Percentiles rank a stretch among this genome's conserved stretches.
Evolutionary conservation across 352 stramenopile genomes (phyloP).

Genomic region (Plasmopara viticola): DNA sequence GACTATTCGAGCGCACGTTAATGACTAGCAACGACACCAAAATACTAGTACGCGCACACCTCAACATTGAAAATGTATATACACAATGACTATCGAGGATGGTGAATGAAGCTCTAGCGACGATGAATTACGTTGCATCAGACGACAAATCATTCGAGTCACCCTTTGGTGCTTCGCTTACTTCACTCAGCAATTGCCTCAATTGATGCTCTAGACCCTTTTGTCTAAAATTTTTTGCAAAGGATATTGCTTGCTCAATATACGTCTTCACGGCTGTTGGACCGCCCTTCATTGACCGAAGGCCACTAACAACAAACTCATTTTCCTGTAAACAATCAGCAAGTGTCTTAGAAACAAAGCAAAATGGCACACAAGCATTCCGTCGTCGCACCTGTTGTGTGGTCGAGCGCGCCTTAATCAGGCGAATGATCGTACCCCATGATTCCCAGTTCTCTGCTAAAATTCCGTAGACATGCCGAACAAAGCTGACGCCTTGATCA

Average conservation of each 20-base stretch:
- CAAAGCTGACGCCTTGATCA: slow-evolving; percentile 49
- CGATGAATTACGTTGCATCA: slow-evolving; percentile 18
- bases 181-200: slow-evolving; percentile 32
- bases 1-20: slow-evolving; percentile 31
- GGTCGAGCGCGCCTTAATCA: slow-evolving; percentile 68
- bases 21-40: slow-evolving; percentile 4
- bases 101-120: background rate
- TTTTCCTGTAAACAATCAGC: slow-evolving; percentile 40
- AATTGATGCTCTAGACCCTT: slow-evolving; percentile 43
- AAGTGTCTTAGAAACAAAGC: background rate
- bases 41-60: slow-evolving; percentile 3
- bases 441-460: slow-evolving; percentile 81
- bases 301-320: slow-evolving; percentile 67
- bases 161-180: slow-evolving; percentile 5
- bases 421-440: slow-evolving; percentile 74
- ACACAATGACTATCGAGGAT: slow-evolving; percentile 13
- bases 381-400: slow-evolving; percentile 50
- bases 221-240: slow-evolving; percentile 71
- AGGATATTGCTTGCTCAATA: slow-evolving; percentile 55
- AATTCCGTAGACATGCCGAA: slow-evolving; percentile 61
- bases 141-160: background rate
- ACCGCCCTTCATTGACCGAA: slow-evolving; percentile 68
- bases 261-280: slow-evolving; percentile 58
- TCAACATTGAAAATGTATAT: slow-evolving; percentile 4
- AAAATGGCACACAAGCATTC: slow-evolving; percentile 1